These are phyloP conservation scores for Hypoxylon lenormandii DNA, from an alignment of 495 filamentous ascomycete genomes.

Conservation along the genomic window DNA sequence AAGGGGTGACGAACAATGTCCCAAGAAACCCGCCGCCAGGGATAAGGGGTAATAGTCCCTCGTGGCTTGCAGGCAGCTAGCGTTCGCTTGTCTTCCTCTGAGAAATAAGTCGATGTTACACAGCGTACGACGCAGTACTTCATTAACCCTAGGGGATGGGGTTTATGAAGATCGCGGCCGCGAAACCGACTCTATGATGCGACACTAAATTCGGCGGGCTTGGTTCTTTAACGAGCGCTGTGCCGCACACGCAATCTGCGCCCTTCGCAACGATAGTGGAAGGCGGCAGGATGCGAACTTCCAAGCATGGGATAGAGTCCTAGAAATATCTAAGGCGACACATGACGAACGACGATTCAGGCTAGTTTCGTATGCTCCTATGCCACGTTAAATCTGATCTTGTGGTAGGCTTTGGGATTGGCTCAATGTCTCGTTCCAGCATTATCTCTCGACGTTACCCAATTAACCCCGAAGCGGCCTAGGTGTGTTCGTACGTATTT, in stretches of 20 bases:
- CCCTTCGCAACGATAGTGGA: background rate
- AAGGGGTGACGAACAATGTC: slow-evolving; percentile 12
- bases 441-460: slow-evolving; percentile 33
- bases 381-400: slow-evolving; percentile 36
- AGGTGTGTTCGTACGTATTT: background rate
- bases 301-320: slow-evolving; percentile 12
- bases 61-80: slow-evolving; percentile 18
- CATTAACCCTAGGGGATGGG: slow-evolving; percentile 14
- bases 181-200: slow-evolving; percentile 38
- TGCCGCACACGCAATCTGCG: slow-evolving; percentile 44
- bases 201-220: slow-evolving; percentile 34
- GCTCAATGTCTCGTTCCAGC: slow-evolving; percentile 22
- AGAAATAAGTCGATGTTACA: slow-evolving; percentile 32
- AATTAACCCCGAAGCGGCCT: background rate
- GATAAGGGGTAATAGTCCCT: background rate
- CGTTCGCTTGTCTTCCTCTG: background rate
- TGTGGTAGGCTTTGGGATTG: slow-evolving; percentile 31
- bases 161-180: slow-evolving; percentile 36
- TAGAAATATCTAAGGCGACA: background rate
- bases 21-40: background rate
- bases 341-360: slow-evolving; percentile 6
- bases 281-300: slow-evolving; percentile 4
- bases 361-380: slow-evolving; percentile 40
- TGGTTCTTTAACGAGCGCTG: slow-evolving; percentile 26
- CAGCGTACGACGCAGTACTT: background rate